Evolutionary conservation across 257 asterid genomes (phyloP).

Genomic region (Salvia hispanica): DNA sequence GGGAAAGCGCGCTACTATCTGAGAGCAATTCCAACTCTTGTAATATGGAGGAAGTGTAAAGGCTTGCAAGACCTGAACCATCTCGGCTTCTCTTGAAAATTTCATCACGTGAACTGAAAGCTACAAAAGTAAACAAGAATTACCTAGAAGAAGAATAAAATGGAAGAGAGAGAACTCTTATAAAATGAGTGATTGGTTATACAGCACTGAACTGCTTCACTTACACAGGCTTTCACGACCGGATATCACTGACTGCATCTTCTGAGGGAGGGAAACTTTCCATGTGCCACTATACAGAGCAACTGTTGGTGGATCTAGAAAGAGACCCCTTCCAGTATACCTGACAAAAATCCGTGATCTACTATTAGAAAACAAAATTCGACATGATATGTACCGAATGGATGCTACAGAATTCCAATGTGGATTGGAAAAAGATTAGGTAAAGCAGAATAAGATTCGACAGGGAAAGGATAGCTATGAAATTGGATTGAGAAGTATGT

Average conservation of each 20-base stretch:
- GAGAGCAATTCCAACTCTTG: constrained; percentile 44
- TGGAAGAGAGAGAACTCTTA: background rate
- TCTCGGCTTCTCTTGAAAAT: constrained; percentile 70
- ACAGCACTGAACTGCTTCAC: constrained; percentile 34
- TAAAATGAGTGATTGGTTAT: constrained; percentile 1
- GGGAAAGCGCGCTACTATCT: constrained; percentile 45
- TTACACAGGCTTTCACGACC: constrained; percentile 53
- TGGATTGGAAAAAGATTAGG: constrained; percentile 13
- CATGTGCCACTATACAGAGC: constrained; percentile 61
- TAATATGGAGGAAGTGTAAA: constrained; percentile 56
- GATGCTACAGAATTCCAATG: constrained; percentile 7
- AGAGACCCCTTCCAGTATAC: constrained; percentile 91
- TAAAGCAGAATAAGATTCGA: constrained; percentile 15
- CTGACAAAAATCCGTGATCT: constrained; percentile 44
- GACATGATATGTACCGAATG: constrained; percentile 23
- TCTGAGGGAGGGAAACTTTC: constrained; percentile 74
- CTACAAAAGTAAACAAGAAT: constrained; percentile 46
- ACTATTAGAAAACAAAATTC: constrained; percentile 21
- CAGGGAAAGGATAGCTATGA: constrained; percentile 6
- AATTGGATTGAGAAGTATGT: constrained; percentile 8
- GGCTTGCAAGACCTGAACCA: constrained; percentile 55
- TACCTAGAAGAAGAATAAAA: constrained; percentile 22
- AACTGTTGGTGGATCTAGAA: constrained; percentile 91
- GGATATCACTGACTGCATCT: constrained; percentile 48
- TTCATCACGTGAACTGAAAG: constrained; percentile 67